Evolutionary conservation across 768 basidiomycete genomes (phyloP).

Genomic region (Boletus tylopilopsis): DNA sequence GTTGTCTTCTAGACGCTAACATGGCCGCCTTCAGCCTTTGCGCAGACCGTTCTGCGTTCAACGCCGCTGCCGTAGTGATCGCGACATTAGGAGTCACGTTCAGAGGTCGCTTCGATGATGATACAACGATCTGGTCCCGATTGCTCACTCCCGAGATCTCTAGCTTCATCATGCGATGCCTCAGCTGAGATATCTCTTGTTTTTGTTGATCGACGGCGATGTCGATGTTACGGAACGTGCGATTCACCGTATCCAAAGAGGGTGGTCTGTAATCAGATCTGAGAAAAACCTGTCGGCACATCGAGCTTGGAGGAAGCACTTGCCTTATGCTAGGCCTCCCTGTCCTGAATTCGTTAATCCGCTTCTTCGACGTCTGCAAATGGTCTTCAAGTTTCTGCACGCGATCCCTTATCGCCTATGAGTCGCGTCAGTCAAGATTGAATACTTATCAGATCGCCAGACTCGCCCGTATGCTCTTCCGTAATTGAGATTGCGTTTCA

Average conservation of each 20-base stretch:
- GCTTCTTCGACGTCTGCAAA: conserved; percentile 66
- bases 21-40: conserved; percentile 67
- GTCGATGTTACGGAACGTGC: conserved; percentile 85
- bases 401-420: conserved; percentile 64
- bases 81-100: conserved; percentile 65
- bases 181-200: conserved; percentile 48
- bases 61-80: conserved; percentile 70
- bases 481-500: conserved; percentile 75
- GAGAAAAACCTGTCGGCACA: background rate
- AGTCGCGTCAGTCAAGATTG: conserved; percentile 4
- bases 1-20: conserved; percentile 54
- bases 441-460: background rate
- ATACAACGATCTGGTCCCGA: conserved; percentile 42
- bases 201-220: conserved; percentile 61
- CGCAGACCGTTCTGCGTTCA: conserved; percentile 77
- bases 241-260: conserved; percentile 76
- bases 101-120: conserved; percentile 36
- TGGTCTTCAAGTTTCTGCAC: conserved; percentile 78
- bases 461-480: conserved; percentile 67
- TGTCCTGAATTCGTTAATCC: conserved; percentile 54
- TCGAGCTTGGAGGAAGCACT: conserved; percentile 16
- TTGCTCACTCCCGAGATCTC: conserved; percentile 31
- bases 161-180: conserved; percentile 50
- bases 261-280: conserved; percentile 58
- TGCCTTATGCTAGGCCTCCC: conserved; percentile 64